Percentiles rank a stretch among this genome's conserved stretches.
Conservation (phyloP, 2,329 filamentous ascomycete genomes). For the Colletotrichum lini region DNA sequence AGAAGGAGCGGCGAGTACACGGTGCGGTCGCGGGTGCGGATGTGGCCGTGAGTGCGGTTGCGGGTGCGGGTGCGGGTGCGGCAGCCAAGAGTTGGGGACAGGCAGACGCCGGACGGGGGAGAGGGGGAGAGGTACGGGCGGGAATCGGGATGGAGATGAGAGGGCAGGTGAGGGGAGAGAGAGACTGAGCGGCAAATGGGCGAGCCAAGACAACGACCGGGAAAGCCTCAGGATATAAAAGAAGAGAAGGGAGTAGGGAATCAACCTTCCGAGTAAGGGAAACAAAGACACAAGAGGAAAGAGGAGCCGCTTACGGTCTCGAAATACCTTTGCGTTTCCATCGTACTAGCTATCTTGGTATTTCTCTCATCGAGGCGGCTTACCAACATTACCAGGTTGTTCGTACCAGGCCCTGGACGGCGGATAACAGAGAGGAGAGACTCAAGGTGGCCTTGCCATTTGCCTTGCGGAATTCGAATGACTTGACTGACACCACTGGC, state of each 20-base stretch:
- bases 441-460: neutral
- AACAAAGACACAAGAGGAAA: neutral
- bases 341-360: constrained; percentile 5
- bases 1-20: constrained; percentile 7
- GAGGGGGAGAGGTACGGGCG: neutral
- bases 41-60: neutral
- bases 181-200: constrained; percentile 15
- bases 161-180: neutral
- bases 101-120: neutral
- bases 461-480: neutral
- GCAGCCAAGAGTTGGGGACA: constrained; percentile 10
- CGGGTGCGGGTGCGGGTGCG: constrained; percentile 3
- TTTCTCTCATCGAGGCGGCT: constrained; percentile 11
- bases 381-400: neutral
- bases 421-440: neutral
- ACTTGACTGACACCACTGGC: constrained; percentile 31
- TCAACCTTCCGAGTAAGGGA: too few relatives aligned
- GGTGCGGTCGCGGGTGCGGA: constrained; percentile 1
- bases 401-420: neutral
- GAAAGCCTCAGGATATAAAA: constrained; percentile 28
- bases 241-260: neutral
- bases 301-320: constrained; percentile 31
- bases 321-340: too few relatives aligned
- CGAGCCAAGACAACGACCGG: constrained; percentile 19
- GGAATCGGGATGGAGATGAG: neutral